These are phyloP conservation scores for Ganoderma leucocontextum DNA, from an alignment of 1,284 basidiomycete species.

Conservation along the genomic window DNA sequence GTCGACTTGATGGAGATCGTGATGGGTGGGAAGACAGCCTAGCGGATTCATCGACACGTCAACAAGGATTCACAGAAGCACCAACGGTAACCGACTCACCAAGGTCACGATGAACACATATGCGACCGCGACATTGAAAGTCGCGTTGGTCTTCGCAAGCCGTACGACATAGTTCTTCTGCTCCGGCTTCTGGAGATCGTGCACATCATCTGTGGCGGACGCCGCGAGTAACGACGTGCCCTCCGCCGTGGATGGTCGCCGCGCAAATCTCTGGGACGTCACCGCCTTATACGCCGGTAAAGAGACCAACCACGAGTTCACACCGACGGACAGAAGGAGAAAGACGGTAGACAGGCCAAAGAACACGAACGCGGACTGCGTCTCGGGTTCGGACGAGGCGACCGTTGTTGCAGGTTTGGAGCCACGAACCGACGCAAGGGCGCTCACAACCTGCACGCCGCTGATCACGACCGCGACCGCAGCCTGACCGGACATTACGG, in stretches of 20 bases:
- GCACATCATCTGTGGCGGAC: conserved; percentile 18
- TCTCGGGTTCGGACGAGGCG: conserved; percentile 49
- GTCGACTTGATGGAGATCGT: conserved; percentile 79
- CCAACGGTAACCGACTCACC: conserved; percentile 52
- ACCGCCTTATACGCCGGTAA: conserved; percentile 66
- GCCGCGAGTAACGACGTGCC: conserved; percentile 20
- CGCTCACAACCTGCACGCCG: conserved; percentile 73
- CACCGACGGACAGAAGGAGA: conserved; percentile 57
- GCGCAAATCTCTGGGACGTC: conserved; percentile 48
- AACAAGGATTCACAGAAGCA: background rate
- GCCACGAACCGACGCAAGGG: conserved; percentile 56
- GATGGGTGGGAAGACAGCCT: conserved; percentile 89
- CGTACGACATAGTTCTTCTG: conserved; percentile 50
- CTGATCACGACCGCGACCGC: conserved; percentile 80
- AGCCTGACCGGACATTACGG: conserved; percentile 80
- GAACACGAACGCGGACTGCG: conserved; percentile 73
- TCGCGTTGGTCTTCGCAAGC: conserved; percentile 69
- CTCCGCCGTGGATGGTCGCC: conserved; percentile 13
- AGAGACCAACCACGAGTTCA: conserved; percentile 64
- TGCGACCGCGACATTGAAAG: conserved; percentile 76
- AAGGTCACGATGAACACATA: conserved; percentile 84
- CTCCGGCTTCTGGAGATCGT: conserved; percentile 21
- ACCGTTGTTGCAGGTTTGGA: conserved; percentile 47
- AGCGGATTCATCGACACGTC: background rate
- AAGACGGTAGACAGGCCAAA: conserved; percentile 76